These are phyloP conservation scores for Spathaspora sp. DNA, from an alignment of 1,139 yeast genomes.

Conservation along the genomic window DNA sequence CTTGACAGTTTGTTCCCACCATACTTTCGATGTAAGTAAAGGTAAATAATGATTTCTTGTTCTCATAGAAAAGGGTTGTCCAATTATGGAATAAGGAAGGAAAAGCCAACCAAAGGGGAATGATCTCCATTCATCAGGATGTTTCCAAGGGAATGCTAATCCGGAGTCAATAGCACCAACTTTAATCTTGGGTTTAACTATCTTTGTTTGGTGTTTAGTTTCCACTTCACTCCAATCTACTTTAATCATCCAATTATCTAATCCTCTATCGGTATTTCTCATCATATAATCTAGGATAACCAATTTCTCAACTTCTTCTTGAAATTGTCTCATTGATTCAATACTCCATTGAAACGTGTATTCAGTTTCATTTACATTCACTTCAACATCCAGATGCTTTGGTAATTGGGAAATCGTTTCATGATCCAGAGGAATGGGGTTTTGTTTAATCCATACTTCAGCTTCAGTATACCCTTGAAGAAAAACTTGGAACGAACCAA, in stretches of 20 bases:
- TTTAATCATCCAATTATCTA: slow-evolving; percentile 78
- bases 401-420: slow-evolving; percentile 18
- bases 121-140: slow-evolving; percentile 80
- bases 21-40: slow-evolving; percentile 54
- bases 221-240: slow-evolving; percentile 43
- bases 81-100: slow-evolving; percentile 61
- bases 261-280: slow-evolving; percentile 74
- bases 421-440: slow-evolving; percentile 54
- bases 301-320: slow-evolving; percentile 65
- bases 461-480: slow-evolving; percentile 62
- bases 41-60: slow-evolving; percentile 62
- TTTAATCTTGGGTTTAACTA: slow-evolving; percentile 39
- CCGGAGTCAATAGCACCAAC: slow-evolving; percentile 81
- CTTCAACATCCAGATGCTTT: slow-evolving; percentile 18
- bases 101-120: slow-evolving; percentile 82
- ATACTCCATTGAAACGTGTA: slow-evolving; percentile 55
- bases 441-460: slow-evolving; percentile 51
- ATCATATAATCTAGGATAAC: slow-evolving; percentile 71
- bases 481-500: slow-evolving; percentile 70
- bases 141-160: slow-evolving; percentile 78
- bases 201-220: slow-evolving; percentile 9
- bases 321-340: slow-evolving; percentile 48
- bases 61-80: slow-evolving; percentile 61
- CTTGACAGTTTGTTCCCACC: slow-evolving; percentile 69
- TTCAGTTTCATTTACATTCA: slow-evolving; percentile 17